Evolutionary conservation across 2,329 filamentous ascomycete species (phyloP).

Genomic region (Clonostachys byssicola): DNA sequence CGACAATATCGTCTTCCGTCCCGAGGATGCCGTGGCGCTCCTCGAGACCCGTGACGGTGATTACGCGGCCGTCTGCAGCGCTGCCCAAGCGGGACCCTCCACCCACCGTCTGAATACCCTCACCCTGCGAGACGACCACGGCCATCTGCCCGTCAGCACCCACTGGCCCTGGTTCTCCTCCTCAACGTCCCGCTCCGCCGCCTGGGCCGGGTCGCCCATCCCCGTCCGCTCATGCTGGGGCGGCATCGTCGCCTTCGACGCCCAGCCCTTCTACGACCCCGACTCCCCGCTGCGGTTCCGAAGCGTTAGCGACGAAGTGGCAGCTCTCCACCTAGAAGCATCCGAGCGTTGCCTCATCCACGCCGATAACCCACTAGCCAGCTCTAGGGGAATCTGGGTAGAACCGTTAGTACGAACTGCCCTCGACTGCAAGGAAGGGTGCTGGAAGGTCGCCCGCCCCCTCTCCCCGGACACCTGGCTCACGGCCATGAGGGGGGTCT

Average conservation of each 20-base stretch:
- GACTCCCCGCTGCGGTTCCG: slow-evolving; percentile 51
- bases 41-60: slow-evolving; percentile 52
- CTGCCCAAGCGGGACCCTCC: slow-evolving; percentile 17
- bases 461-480: background rate
- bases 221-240: slow-evolving; percentile 44
- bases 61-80: slow-evolving; percentile 54
- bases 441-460: no score
- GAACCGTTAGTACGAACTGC: slow-evolving; percentile 68
- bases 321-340: slow-evolving; percentile 60
- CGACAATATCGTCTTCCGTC: slow-evolving; percentile 58
- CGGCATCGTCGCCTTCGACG: slow-evolving; percentile 45
- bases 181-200: slow-evolving; percentile 32
- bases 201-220: slow-evolving; percentile 38
- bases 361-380: slow-evolving; percentile 60
- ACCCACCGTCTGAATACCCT: slow-evolving; percentile 31
- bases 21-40: slow-evolving; percentile 49
- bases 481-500: slow-evolving; percentile 27
- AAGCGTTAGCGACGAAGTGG: slow-evolving; percentile 58
- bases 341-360: slow-evolving; percentile 78
- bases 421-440: slow-evolving; percentile 44
- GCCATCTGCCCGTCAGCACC: slow-evolving; percentile 44
- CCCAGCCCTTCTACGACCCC: slow-evolving; percentile 45
- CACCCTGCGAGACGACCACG: slow-evolving; percentile 43
- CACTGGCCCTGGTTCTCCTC: slow-evolving; percentile 58
- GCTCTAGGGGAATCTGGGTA: slow-evolving; percentile 53